A percentile compares a stretch with the other conserved stretches of the same genome.
These are phyloP conservation scores for Fusarium setosum DNA, from an alignment of 2,329 filamentous ascomycete genomes.

Conservation along the genomic window DNA sequence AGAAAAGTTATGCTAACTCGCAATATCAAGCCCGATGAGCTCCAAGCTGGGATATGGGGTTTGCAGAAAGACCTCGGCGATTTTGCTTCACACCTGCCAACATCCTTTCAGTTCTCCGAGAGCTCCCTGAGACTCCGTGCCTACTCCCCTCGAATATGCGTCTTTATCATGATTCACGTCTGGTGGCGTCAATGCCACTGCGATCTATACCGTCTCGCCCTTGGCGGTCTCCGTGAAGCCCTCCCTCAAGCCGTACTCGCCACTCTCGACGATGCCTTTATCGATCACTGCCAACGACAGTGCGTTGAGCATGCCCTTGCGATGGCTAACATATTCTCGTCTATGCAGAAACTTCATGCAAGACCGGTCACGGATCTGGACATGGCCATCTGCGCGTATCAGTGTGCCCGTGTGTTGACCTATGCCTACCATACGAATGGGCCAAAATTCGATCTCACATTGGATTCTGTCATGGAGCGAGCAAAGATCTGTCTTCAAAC, in stretches of 20 bases:
- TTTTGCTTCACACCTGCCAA: slow-evolving; percentile 64
- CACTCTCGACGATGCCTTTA: slow-evolving; percentile 60
- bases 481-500: slow-evolving; percentile 63
- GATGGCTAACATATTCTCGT: slow-evolving; percentile 66
- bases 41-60: slow-evolving; percentile 57
- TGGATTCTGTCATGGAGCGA: slow-evolving; percentile 60
- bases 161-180: slow-evolving; percentile 70
- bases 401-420: slow-evolving; percentile 64
- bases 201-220: slow-evolving; percentile 65
- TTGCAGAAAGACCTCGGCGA: slow-evolving; percentile 62
- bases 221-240: slow-evolving; percentile 63
- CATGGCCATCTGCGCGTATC: slow-evolving; percentile 65
- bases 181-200: slow-evolving; percentile 70
- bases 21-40: slow-evolving; percentile 55
- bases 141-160: slow-evolving; percentile 67
- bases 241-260: slow-evolving; percentile 57
- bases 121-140: slow-evolving; percentile 65
- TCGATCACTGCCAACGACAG: slow-evolving; percentile 60
- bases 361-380: slow-evolving; percentile 66
- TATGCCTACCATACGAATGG: slow-evolving; percentile 60
- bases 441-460: slow-evolving; percentile 55
- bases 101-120: slow-evolving; percentile 68
- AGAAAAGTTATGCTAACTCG: slow-evolving; percentile 53
- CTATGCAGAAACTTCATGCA: slow-evolving; percentile 62
- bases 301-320: slow-evolving; percentile 66